Conservation (phyloP, 2,329 filamentous ascomycete genomes). For the Chrysosporium queenslandicum region DNA sequence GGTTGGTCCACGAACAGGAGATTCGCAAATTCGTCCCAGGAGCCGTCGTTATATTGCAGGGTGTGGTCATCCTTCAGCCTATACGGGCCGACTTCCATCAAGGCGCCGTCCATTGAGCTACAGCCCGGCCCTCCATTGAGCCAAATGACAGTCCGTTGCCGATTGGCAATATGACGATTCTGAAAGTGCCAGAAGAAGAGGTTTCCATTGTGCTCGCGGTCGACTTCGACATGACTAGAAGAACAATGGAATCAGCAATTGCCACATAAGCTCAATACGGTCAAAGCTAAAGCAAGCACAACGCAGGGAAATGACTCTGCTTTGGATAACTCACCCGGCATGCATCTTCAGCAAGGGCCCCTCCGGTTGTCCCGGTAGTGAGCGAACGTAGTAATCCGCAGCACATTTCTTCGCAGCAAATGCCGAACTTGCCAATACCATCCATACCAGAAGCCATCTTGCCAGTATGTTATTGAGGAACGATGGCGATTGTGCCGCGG, state of each 20-base stretch:
- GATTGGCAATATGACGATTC: constrained; percentile 88
- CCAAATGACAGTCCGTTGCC: constrained; percentile 87
- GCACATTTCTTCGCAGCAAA: constrained; percentile 33
- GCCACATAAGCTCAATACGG: neutral
- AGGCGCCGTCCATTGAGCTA: constrained; percentile 88
- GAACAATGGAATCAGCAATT: constrained; percentile 12
- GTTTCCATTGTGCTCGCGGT: constrained; percentile 75
- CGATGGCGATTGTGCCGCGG: neutral
- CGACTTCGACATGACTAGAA: constrained; percentile 78
- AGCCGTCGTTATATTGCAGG: constrained; percentile 77
- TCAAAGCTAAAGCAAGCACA: no score
- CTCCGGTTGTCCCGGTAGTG: constrained; percentile 72
- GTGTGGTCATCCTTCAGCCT: constrained; percentile 63
- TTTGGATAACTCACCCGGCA: constrained; percentile 62
- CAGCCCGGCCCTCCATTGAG: constrained; percentile 94
- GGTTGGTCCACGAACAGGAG: constrained; percentile 95
- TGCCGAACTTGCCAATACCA: constrained; percentile 7
- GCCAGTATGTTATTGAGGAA: neutral
- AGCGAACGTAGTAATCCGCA: constrained; percentile 81
- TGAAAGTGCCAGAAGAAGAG: constrained; percentile 98
- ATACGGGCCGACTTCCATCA: constrained; percentile 96
- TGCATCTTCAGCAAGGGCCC: constrained; percentile 88
- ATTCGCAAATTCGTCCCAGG: constrained; percentile 97
- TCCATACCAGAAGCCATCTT: constrained; percentile 8
- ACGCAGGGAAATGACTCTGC: neutral